Conservation (phyloP, 805 yeast genomes). For the Candida peoriensis region DNA sequence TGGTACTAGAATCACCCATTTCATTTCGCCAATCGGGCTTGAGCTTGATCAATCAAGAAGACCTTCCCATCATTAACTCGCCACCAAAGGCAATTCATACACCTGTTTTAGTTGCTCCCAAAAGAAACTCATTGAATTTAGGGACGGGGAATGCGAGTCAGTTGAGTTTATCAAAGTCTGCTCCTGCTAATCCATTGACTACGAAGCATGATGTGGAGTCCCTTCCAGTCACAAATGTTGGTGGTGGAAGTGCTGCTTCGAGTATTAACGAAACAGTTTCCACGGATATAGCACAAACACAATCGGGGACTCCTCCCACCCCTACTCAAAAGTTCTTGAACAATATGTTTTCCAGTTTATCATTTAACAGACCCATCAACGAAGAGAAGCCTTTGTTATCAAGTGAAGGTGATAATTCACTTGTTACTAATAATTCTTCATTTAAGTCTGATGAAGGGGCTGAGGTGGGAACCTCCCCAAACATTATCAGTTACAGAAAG, state of each 20-base stretch:
- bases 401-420: too few relatives aligned
- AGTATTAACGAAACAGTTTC: slow-evolving; percentile 14
- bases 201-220: slow-evolving; percentile 45
- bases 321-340: slow-evolving; percentile 16
- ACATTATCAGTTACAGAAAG: slow-evolving; percentile 23
- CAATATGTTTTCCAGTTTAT: slow-evolving; percentile 16
- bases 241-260: slow-evolving; percentile 19
- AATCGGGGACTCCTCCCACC: slow-evolving; percentile 15
- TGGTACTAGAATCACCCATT: slow-evolving; percentile 1
- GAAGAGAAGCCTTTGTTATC: background rate
- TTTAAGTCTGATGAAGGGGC: too few relatives aligned
- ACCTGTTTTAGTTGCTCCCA: slow-evolving; percentile 4
- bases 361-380: slow-evolving; percentile 7
- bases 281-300: slow-evolving; percentile 12
- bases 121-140: background rate
- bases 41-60: background rate
- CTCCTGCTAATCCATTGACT: slow-evolving; percentile 49
- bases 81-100: slow-evolving; percentile 9
- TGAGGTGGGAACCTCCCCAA: slow-evolving; percentile 15
- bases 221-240: slow-evolving; percentile 5
- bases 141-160: background rate
- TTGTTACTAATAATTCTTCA: too few relatives aligned
- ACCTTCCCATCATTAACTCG: slow-evolving; percentile 1
- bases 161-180: slow-evolving; percentile 26
- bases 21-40: background rate